Conservation (phyloP, 805 yeast genomes). For the Myxozyma melibiosi region DNA sequence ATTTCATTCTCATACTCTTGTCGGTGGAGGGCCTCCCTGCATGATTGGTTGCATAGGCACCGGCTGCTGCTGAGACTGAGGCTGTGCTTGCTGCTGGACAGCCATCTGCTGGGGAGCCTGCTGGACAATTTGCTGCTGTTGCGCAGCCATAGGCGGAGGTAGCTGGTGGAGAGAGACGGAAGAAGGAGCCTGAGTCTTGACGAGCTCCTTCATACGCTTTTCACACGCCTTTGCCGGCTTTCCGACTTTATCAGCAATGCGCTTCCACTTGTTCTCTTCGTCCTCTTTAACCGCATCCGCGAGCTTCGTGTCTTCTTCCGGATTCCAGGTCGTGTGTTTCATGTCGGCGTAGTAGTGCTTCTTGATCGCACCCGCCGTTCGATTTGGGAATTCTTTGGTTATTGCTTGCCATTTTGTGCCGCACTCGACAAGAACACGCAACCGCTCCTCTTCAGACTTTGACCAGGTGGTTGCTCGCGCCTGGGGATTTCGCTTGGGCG, state of each 20-base stretch:
- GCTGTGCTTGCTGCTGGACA: conserved; percentile 28
- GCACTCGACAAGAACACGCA: conserved; percentile 34
- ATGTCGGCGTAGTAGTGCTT: conserved; percentile 41
- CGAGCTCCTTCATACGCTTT: conserved; percentile 33
- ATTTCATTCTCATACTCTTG: neutral
- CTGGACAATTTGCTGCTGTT: too few species aligned
- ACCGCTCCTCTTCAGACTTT: conserved; percentile 30
- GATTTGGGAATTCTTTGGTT: conserved; percentile 37
- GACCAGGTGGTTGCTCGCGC: conserved; percentile 31
- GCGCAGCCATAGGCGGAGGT: neutral
- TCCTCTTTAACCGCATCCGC: conserved; percentile 35
- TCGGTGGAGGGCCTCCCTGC: neutral
- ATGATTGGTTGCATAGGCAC: neutral
- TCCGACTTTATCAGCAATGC: conserved; percentile 36
- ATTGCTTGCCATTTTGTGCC: conserved; percentile 39
- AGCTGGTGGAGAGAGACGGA: neutral
- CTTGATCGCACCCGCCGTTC: conserved; percentile 40
- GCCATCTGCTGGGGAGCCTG: too few species aligned
- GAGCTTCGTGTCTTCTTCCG: conserved; percentile 36
- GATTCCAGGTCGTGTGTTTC: conserved; percentile 38
- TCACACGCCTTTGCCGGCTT: conserved; percentile 38
- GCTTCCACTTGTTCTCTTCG: conserved; percentile 36
- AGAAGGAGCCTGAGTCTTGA: conserved; percentile 5
- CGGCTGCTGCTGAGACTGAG: neutral
- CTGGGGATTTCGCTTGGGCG: conserved; percentile 13